Base-by-base conservation (phyloP, 208 protist species). In the Trypanosoma theileri region DNA sequence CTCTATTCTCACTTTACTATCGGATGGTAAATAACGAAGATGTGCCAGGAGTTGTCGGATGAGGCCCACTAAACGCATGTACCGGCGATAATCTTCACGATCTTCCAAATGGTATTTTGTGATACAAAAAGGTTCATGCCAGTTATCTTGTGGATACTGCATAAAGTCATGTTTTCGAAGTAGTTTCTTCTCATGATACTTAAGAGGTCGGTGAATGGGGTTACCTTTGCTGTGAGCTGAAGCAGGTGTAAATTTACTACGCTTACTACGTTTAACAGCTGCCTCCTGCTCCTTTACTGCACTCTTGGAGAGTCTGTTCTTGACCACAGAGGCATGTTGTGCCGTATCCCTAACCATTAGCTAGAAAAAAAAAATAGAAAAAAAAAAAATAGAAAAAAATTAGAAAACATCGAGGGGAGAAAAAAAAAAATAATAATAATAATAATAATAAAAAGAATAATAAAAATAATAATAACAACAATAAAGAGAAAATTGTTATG, bases 131-230 rank as follows among this genome's bases (percentile, higher is more conserved):
- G 86, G 86, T 74, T 97, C 93, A 62, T 96, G 93, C 87, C 88
- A 94, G 79, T 95, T 94, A 66, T 96, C 93, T 56, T 95, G 82
- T 19, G 80, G 82, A 69, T 96, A 97, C 73, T 95, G 87, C 88
- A 96, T 92, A 42, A 97, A 97, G 80, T 97, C 89, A 53, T 94
- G 88, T 69, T 94, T 95, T 69, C 92, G 90, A 26, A 97, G 85
- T 22, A 97, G 78, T 66, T 94, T 95, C 35, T 91, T 80, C 77
- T 97, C 89, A 75, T 95, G 89, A 57, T 85, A 94, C 74, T 91
- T 92, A n/a, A 97, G 81, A 28, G 76, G 71, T 31, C 92, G 84
- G 59, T 95, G 88, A 52, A 97, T 85, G 0, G 87, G 86, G 66
- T 94, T 95, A 22, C 88, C 88, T 45, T 86, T 82, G 57, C 84